Base-by-base conservation (phyloP, 768 basidiomycete species). In the Lentinus tigrinus region DNA sequence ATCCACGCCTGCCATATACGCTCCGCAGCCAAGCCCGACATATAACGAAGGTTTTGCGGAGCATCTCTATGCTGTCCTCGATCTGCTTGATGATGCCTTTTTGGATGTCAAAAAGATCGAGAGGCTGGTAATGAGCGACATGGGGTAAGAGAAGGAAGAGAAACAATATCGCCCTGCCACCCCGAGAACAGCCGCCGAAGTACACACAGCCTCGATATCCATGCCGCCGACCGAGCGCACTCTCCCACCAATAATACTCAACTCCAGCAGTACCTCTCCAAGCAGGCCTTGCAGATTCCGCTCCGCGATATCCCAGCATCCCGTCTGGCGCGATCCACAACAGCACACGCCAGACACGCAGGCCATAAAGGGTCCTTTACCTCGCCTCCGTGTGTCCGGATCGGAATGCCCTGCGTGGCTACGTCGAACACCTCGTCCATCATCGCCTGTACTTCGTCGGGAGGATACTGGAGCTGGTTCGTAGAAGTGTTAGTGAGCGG, bases 321-420 rank as follows among this genome's bases (percentile, higher is more conserved):
- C n/a, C 54, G 61, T 39, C 74, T 57, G 48, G 66, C 53, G 11
- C 71, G 65, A 28, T 74, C 87, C 78, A 73, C 83, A 63, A 77
- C 80, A 58, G 81, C 91, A 69, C 92, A 88, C 66, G 83, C 83
- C 21, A 94, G 75, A 64, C 91, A 93, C 38, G 76, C 77, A 3
- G 85, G 78, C 75, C 79, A 88, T 51, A 81, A 65, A 3, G 73
- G 67, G 56, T 86, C 90, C 28, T 67, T 67, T 36, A 21, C 53
- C 54, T 38, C 2, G 38, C 66, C 69, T 0, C 62, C 70, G 17
- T 59, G 34, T 17, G 66, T 66, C 16, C 72, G 37, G 3, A 62
- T 56, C 0, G 73, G 68, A 40, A 73, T 71, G 1, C 81, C 81
- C 63, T 81, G 77, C n/a, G 76, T 75, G 16, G 75, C 73, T 50